Conservation (phyloP, 331 rosid genomes). For the Quercus phellos region DNA sequence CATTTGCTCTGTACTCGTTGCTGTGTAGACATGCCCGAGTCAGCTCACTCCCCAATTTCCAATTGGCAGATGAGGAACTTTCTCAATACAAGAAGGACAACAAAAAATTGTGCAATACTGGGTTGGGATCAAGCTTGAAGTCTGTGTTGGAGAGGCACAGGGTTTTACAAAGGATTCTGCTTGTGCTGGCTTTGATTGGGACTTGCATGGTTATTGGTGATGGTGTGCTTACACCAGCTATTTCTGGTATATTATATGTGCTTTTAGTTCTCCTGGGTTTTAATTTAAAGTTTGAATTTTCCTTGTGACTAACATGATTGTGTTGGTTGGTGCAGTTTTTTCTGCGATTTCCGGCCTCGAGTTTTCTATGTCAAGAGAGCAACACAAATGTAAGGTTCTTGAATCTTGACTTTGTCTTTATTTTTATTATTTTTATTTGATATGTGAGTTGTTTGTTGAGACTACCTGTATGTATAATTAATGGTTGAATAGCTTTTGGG, state of each 20-base stretch:
- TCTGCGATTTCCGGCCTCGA: constrained; percentile 98
- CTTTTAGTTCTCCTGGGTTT: background rate
- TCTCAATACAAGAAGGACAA: constrained; percentile 51
- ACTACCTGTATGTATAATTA: background rate
- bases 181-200: constrained; percentile 82
- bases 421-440: background rate
- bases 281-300: background rate
- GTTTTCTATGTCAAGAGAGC: constrained; percentile 72
- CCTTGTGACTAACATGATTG: constrained; percentile 11
- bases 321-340: constrained; percentile 60
- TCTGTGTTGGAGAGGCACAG: constrained; percentile 56
- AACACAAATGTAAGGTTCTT: constrained; percentile 60
- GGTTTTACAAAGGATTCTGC: constrained; percentile 70
- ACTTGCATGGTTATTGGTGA: constrained; percentile 98
- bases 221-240: constrained; percentile 87
- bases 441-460: constrained; percentile 11
- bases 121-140: constrained; percentile 47
- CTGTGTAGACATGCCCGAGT: constrained; percentile 83
- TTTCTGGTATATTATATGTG: constrained; percentile 57
- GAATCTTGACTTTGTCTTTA: background rate
- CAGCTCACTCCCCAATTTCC: constrained; percentile 69
- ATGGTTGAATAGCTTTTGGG: background rate
- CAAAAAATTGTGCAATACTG: constrained; percentile 16
- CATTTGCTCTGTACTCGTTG: constrained; percentile 86
- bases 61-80: constrained; percentile 69